Evolutionary conservation across 441 rosid species (phyloP), one percentile per base, ranked within the genome.

Genomic region (Pelargonium australe): DNA sequence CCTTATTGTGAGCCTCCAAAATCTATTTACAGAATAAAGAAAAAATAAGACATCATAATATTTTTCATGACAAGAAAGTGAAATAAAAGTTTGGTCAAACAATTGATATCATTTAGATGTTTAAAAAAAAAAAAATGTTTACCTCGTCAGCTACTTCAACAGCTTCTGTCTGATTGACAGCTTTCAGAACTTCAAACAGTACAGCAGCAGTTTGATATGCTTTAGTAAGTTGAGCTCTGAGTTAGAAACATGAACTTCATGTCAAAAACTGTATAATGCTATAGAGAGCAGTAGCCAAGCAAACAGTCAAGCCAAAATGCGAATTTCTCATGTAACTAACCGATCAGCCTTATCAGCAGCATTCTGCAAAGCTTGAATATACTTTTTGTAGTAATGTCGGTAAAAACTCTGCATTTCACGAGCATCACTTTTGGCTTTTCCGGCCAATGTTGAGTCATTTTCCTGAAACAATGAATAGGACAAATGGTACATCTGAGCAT

Each of bases 341-440:
- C 99, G 95, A 72, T 92, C 98, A 82, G 98, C 99, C 85, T 92
- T 95, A 80, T 88, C 97, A 20, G 99, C 95, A 66, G 98, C 91
- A 88, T 89, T 95, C 64, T 88, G 92, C 86, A 95, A 85, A 40
- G 98, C 97, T 77, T 92, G 91, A 65, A 95, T 92, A 77, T 90
- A 95, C 73, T 92, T 92, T 71, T 89, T 88, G 75, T 89, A 92
- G 73, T 95, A 95, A 77, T 90, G 97, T 64, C 88, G 95, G 80
- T 95, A 92, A 81, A 90, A 95, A 67, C 92, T 92, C 72, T 89
- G 99, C 97, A 95, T 92, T 80, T 92, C 98, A 67, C 97, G 95
- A 3, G 98, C 94, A 85, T 92, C 98, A 77, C 98, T 95, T 77
- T 83, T 92, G 78, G 83, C 92, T 75, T 98, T 89, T 40, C 91